Conservation (phyloP, 2,329 filamentous ascomycete species). For the Verticillium zaregamsianum region DNA sequence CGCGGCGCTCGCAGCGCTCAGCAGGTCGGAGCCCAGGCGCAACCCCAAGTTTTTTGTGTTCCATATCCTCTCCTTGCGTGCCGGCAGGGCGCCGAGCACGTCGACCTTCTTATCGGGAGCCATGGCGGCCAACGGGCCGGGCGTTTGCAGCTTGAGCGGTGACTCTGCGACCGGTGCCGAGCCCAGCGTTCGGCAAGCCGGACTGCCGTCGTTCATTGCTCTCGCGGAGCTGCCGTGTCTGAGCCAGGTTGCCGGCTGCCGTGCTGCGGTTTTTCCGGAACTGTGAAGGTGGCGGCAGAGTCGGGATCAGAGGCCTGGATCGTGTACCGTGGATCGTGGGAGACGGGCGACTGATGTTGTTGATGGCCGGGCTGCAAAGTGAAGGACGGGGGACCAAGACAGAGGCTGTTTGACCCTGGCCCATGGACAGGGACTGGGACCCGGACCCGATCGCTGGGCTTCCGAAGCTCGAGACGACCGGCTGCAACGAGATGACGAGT, state of each 20-base stretch:
- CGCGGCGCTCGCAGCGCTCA: constrained; percentile 68
- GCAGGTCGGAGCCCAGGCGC: constrained; percentile 63
- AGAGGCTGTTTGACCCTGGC: not conserved
- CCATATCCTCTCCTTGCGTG: constrained; percentile 40
- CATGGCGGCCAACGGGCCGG: constrained; percentile 26
- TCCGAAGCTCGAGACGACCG: not conserved
- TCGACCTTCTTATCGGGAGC: constrained; percentile 14
- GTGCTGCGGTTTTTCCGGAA: too few species aligned
- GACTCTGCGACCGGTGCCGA: not conserved
- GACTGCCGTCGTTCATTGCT: not conserved
- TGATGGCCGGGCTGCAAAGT: not conserved
- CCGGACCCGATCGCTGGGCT: not conserved
- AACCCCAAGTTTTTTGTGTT: constrained; percentile 70
- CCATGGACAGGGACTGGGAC: too few species aligned
- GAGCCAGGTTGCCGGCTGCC: not conserved
- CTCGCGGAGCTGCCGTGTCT: not conserved
- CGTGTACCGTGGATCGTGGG: too few species aligned
- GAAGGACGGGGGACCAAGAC: not conserved
- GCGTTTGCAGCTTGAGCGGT: constrained; percentile 14
- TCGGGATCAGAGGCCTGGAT: not conserved
- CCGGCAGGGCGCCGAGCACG: not conserved
- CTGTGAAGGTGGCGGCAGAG: too few species aligned
- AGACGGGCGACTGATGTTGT: not conserved
- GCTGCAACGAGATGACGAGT: not conserved
- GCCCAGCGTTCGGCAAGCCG: not conserved